phyloP scores from a whole-genome alignment of 1,139 yeast genomes.

The Pichia sp. region DNA sequence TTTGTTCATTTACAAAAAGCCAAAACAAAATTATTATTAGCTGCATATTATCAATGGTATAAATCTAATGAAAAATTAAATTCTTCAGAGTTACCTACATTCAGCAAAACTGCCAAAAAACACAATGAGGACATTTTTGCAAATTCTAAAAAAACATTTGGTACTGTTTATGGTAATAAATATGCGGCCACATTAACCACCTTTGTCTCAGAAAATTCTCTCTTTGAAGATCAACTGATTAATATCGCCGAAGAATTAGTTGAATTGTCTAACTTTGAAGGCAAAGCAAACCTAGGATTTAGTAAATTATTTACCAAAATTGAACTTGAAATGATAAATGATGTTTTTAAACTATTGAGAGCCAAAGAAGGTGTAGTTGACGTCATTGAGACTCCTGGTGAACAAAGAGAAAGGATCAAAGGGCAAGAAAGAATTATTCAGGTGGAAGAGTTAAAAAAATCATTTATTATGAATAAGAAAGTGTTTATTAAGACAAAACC shows the following conservation, averaged over 20 bases:
- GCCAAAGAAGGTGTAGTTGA: neutral
- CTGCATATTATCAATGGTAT: conserved; percentile 19
- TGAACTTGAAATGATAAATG: conserved; percentile 10
- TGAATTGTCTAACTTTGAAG: conserved; percentile 8
- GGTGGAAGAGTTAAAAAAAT: neutral
- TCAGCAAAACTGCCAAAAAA: conserved; percentile 6
- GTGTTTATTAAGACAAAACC: neutral
- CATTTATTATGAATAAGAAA: neutral
- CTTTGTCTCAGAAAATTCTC: conserved; percentile 3
- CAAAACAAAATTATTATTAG: conserved; percentile 18
- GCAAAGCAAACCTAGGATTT: conserved; percentile 5
- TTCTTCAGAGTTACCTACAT: neutral
- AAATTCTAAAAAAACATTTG: neutral
- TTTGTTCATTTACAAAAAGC: conserved; percentile 19
- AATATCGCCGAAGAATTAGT: conserved; percentile 6
- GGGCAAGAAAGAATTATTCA: neutral
- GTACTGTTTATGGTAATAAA: conserved; percentile 11
- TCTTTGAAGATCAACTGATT: conserved; percentile 4
- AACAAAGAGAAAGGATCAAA: neutral
- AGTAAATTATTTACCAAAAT: conserved; percentile 2
- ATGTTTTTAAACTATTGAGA: conserved; percentile 9
- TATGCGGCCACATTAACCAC: conserved; percentile 10
- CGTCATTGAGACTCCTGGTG: neutral
- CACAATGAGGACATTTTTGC: neutral
- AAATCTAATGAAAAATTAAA: conserved; percentile 4